phyloP scores from a whole-genome alignment of 2,329 filamentous ascomycete genomes.

The Gyromitra esculenta region DNA sequence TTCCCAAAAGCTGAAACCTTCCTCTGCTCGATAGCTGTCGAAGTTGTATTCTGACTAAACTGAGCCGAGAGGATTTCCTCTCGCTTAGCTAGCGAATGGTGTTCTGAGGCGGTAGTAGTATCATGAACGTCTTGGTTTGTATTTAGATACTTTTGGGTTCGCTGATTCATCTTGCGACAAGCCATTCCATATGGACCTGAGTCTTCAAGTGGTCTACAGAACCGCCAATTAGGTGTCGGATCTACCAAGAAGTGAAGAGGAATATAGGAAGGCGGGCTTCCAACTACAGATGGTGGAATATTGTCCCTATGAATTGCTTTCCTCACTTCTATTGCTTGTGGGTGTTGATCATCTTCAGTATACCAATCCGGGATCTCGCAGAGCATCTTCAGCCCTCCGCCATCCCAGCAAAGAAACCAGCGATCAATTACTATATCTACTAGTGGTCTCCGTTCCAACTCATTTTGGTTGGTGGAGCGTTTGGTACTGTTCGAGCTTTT shows the following conservation, averaged over 20 bases:
- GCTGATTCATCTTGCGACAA: neutral
- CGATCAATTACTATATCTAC: slow-evolving; percentile 20
- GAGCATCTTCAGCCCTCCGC: slow-evolving; percentile 29
- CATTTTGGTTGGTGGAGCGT: neutral
- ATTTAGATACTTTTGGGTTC: neutral
- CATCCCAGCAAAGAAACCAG: slow-evolving; percentile 38
- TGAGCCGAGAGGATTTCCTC: neutral
- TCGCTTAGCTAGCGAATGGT: neutral
- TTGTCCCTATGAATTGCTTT: neutral
- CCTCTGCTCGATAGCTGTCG: neutral
- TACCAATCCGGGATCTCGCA: slow-evolving; percentile 36
- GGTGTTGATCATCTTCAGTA: neutral
- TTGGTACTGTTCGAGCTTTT: neutral
- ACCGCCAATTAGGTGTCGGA: neutral
- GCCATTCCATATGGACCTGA: neutral
- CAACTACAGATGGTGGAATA: no score
- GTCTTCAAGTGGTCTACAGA: neutral
- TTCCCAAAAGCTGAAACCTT: slow-evolving; percentile 24
- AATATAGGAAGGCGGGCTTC: neutral
- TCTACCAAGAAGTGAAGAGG: slow-evolving; percentile 26
- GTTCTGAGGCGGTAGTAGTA: neutral
- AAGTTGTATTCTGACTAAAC: neutral
- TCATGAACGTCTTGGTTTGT: neutral
- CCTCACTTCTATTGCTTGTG: neutral
- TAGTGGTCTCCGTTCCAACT: neutral